These are phyloP conservation scores for Syncephalastrum contaminatum DNA, from an alignment of 371 early-diverging fungal genomes.

Conservation along the genomic window DNA sequence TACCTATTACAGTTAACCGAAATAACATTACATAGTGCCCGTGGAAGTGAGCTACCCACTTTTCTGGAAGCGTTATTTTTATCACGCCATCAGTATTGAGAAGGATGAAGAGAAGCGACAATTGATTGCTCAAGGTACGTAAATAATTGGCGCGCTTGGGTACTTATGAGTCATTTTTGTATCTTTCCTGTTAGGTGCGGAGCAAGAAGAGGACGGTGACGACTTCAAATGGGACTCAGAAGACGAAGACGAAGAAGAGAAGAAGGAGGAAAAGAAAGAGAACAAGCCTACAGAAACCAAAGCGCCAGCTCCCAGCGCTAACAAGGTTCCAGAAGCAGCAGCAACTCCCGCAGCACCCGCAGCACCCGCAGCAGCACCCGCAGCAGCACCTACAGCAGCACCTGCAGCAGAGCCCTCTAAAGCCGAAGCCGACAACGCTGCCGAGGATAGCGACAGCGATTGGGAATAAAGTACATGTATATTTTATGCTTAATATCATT, in stretches of 20 bases:
- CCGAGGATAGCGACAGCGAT: conserved; percentile 42
- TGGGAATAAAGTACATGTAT: conserved; percentile 29
- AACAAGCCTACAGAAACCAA: background rate
- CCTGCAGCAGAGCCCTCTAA: too few species aligned
- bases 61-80: conserved; percentile 53
- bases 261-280: conserved; percentile 3
- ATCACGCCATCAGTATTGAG: conserved; percentile 45
- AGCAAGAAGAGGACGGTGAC: conserved; percentile 29
- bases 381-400: conserved; percentile 3
- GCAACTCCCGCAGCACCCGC: too few species aligned
- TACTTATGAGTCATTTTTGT: background rate
- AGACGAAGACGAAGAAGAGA: conserved; percentile 35
- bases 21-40: conserved; percentile 26
- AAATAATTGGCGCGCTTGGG: background rate
- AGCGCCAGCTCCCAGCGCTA: too few species aligned
- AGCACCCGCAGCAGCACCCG: conserved; percentile 16
- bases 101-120: conserved; percentile 48
- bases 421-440: too few species aligned
- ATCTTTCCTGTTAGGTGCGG: conserved; percentile 1
- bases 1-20: background rate
- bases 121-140: conserved; percentile 35
- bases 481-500: too few species aligned
- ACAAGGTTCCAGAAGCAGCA: conserved; percentile 8
- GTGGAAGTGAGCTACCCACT: conserved; percentile 41
- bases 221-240: conserved; percentile 55